Evolutionary conservation across 306 rosid species (phyloP).

Genomic region (Carpinus fangiana): DNA sequence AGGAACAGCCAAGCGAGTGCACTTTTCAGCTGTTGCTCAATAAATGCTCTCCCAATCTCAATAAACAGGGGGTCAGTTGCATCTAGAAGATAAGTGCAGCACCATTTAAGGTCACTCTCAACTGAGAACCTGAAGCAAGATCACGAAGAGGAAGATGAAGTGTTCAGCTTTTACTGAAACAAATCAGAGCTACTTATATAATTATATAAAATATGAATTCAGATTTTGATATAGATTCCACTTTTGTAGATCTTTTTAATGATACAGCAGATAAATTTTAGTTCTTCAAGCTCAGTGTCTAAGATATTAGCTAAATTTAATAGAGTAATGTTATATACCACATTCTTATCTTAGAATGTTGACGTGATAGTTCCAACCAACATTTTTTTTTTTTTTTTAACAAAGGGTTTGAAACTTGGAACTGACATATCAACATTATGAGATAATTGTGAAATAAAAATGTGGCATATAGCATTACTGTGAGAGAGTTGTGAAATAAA

Average conservation of each 20-base stretch:
- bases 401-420: too few relatives aligned
- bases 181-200: not conserved
- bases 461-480: too few relatives aligned
- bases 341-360: too few relatives aligned
- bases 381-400: too few relatives aligned
- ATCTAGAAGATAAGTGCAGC: slow-evolving; percentile 93
- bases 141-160: not conserved
- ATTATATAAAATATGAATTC: not conserved
- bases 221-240: not conserved
- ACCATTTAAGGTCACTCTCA: slow-evolving; percentile 71
- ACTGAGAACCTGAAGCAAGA: slow-evolving; percentile 72
- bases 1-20: slow-evolving; percentile 15
- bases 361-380: too few relatives aligned
- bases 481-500: too few relatives aligned
- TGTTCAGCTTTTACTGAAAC: not conserved
- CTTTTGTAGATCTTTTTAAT: not conserved
- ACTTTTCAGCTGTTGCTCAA: slow-evolving; percentile 83
- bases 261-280: not conserved
- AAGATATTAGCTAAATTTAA: not conserved
- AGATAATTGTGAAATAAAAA: too few relatives aligned
- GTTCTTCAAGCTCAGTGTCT: not conserved
- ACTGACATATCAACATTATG: too few relatives aligned
- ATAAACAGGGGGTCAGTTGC: slow-evolving; percentile 85
- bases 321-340: not conserved
- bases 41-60: slow-evolving; percentile 82